phyloP scores from a whole-genome alignment of 2,329 filamentous ascomycete genomes.

The Calonectria multiphialidica region DNA sequence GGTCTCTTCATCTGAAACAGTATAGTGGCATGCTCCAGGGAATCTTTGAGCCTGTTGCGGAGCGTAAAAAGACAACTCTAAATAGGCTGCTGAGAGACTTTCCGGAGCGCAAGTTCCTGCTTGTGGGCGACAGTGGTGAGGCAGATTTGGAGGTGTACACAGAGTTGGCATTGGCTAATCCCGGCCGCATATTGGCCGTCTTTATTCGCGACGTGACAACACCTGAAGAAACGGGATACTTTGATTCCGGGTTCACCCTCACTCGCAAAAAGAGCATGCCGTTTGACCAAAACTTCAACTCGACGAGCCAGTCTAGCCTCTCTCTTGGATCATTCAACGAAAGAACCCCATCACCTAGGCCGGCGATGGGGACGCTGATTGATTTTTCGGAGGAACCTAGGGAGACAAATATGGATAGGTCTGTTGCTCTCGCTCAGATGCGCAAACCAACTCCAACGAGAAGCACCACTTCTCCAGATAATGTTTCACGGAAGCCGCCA shows the following conservation, averaged over 20 bases:
- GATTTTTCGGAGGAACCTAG: slow-evolving; percentile 69
- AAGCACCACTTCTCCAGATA: slow-evolving; percentile 45
- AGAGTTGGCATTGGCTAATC: slow-evolving; percentile 87
- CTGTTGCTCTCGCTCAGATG: slow-evolving; percentile 47
- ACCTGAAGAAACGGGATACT: slow-evolving; percentile 77
- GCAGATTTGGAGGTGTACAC: slow-evolving; percentile 98
- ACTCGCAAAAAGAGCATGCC: slow-evolving; percentile 41
- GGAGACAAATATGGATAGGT: slow-evolving; percentile 49
- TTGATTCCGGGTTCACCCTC: slow-evolving; percentile 70
- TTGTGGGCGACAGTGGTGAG: slow-evolving; percentile 96
- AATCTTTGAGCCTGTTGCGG: slow-evolving; percentile 96
- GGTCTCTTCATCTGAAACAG: slow-evolving; percentile 95
- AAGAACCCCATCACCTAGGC: slow-evolving; percentile 47
- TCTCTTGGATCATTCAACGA: slow-evolving; percentile 32
- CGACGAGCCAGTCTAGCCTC: slow-evolving; percentile 43
- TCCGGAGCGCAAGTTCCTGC: slow-evolving; percentile 86
- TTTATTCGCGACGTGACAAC: slow-evolving; percentile 98
- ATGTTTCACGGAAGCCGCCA: slow-evolving; percentile 50
- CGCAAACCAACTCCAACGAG: slow-evolving; percentile 37
- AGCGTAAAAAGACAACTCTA: slow-evolving; percentile 90
- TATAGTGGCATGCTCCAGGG: slow-evolving; percentile 98
- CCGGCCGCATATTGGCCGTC: slow-evolving; percentile 84
- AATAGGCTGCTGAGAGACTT: slow-evolving; percentile 91
- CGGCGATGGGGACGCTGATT: slow-evolving; percentile 69
- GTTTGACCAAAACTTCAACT: slow-evolving; percentile 41